A percentile compares a stretch with the other conserved stretches of the same genome.
Evolutionary conservation across 371 early-diverging fungal genomes (phyloP).

Genomic region (Mortierella sp.): DNA sequence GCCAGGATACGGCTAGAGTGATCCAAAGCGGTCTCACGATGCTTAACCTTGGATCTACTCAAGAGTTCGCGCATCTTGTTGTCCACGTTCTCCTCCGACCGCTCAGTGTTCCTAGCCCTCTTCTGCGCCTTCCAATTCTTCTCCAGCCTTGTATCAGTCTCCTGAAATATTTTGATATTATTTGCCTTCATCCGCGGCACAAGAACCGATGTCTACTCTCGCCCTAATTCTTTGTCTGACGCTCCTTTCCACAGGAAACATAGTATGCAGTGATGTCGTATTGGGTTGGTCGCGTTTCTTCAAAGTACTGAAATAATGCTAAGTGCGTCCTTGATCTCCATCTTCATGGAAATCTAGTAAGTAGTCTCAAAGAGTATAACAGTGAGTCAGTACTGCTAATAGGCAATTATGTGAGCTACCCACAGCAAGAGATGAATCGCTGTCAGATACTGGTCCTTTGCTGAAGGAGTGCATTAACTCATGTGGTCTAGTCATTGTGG

Average conservation of each 20-base stretch:
- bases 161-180: not conserved
- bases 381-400: not conserved
- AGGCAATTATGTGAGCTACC: not conserved
- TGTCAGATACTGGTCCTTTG: slow-evolving; percentile 34
- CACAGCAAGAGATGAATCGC: slow-evolving; percentile 12
- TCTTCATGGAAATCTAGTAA: slow-evolving; percentile 8
- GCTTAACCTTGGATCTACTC: too few species aligned
- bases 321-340: slow-evolving; percentile 2
- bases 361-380: slow-evolving; percentile 4
- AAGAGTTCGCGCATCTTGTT: too few species aligned
- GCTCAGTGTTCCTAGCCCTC: too few species aligned
- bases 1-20: too few species aligned
- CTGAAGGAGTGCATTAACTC: slow-evolving; percentile 39
- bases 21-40: too few species aligned
- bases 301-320: slow-evolving; percentile 11
- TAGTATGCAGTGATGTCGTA: slow-evolving; percentile 16
- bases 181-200: slow-evolving; percentile 23
- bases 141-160: slow-evolving; percentile 13
- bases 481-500: slow-evolving; percentile 41
- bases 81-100: too few species aligned
- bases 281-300: not conserved
- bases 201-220: slow-evolving; percentile 18
- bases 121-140: slow-evolving; percentile 11
- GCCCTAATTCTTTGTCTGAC: slow-evolving; percentile 4
- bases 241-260: slow-evolving; percentile 17